Base-by-base conservation (phyloP, 2,329 filamentous ascomycete species). In the Sphaerostilbella broomeana region DNA sequence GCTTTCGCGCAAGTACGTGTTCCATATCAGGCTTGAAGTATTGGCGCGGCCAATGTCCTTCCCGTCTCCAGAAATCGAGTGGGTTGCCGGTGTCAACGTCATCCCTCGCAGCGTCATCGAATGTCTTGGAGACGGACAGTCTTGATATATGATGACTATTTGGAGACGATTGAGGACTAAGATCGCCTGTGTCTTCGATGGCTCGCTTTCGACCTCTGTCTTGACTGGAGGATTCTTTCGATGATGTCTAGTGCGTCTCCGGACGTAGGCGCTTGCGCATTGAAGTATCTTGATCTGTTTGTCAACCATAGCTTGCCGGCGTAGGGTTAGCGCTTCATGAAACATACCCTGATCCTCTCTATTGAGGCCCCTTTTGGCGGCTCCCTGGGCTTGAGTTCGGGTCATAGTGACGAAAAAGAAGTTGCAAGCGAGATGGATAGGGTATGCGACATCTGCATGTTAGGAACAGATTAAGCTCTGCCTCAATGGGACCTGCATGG, bases 11-110 rank as follows among this genome's bases (percentile, higher is more conserved):
- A 25, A 25, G 3, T 25, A 25, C 22, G 22, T 12, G 22, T 12
- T 25, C 22, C 22, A 25, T 25, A 12, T 12, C 22, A 9, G 22
- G 25, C 28, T 36, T 28, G 5, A 40, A 33, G 34, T 26, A 45
- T 28, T 42, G 22, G 18, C 12, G 34, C 22, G 43, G 43, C 43
- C 43, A 45, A 30, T 39, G 10, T 9, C 43, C 38, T 35, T 30
- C 28, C 38, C 11, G 30, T 30, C 43, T 25, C 22, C 43, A 45
- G 19, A 26, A 39, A 8, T 16, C 22, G 30, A 45, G 31, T 5
- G 38, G 42, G n/a, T 44, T n/a, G n/a, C n/a, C n/a, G n/a, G n/a
- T n/a, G n/a, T n/a, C n/a, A n/a, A n/a, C n/a, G n/a, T n/a, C n/a
- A n/a, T n/a, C n/a, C n/a, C n/a, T n/a, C n/a, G n/a, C n/a, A n/a